Base-by-base conservation (phyloP, 768 basidiomycete species). In the Pholiota molesta region DNA sequence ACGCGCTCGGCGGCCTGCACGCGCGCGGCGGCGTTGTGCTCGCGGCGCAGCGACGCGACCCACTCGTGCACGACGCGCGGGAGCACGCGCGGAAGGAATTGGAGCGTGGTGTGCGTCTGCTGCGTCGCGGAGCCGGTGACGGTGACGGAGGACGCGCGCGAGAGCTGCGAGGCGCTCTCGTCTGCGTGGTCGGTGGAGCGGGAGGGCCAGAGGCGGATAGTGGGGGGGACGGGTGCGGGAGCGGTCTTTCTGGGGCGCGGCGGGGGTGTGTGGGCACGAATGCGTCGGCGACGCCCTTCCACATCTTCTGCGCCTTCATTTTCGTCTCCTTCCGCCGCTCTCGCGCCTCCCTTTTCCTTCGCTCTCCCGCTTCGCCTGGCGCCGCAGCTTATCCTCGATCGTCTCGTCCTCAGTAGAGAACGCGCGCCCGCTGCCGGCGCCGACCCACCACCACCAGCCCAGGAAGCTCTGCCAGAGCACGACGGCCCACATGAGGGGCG, bases 401-500 rank as follows among this genome's bases (percentile, higher is more conserved):
- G 90, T 55, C 47, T 68, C 89, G 9, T 77, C 76, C 33, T 76
- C 72, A n/a, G 71, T 71, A 28, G 68, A 83, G 35, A 79, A 65
- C 6, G 77, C 76, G 29, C 88, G 82, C 9, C 89, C 92, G 81
- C 91, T 93, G 5, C 94, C 91, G 2, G 91, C 87, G n/a, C 95
- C 95, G 14, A 95, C 94, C 95, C 95, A 98, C 95, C 95, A 98
- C 95, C 95, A 98, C 94, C 94, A 98, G 0, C 93, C 95, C 21
- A 97, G 75, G 75, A 96, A 97, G 74, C 87, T 94, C 80, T 99
- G 97, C 97, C 97, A 99, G 19, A 99, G 84, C 11, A 98, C 86
- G 55, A 97, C 87, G 8, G 91, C 89, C 87, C 94, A 96, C 75
- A 94, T 86, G 56, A 98, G 80, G 23, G 89, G 86, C 0, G 94